Evolutionary conservation across 2,329 filamentous ascomycete species (phyloP).

Genomic region (Rachicladosporium sp.): DNA sequence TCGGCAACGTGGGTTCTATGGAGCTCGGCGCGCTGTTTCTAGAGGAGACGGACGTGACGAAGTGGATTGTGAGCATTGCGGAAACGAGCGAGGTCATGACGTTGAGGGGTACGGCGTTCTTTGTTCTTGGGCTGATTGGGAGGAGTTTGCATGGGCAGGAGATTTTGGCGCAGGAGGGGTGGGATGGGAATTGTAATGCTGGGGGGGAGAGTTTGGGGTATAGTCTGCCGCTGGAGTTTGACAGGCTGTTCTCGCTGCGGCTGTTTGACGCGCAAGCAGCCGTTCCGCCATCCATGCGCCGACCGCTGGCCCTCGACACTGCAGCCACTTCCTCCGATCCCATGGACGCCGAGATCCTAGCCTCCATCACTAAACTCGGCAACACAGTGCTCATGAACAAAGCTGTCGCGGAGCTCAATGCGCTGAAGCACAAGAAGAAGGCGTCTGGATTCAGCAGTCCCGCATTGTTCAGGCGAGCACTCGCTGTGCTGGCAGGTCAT

Average conservation of each 20-base stretch:
- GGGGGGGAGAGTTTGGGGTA: slow-evolving; percentile 76
- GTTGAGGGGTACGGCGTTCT: slow-evolving; percentile 88
- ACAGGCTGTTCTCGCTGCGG: slow-evolving; percentile 60
- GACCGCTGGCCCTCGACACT: slow-evolving; percentile 1
- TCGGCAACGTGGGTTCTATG: slow-evolving; percentile 97
- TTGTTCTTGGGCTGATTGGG: slow-evolving; percentile 85
- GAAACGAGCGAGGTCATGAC: slow-evolving; percentile 83
- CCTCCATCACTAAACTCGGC: slow-evolving; percentile 74
- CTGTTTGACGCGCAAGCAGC: slow-evolving; percentile 4
- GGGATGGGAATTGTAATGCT: slow-evolving; percentile 80
- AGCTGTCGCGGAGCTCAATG: slow-evolving; percentile 65
- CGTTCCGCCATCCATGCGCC: neutral
- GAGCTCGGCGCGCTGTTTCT: slow-evolving; percentile 90
- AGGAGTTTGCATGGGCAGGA: slow-evolving; percentile 84
- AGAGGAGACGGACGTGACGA: slow-evolving; percentile 78
- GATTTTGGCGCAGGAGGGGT: slow-evolving; percentile 77
- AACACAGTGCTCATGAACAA: slow-evolving; percentile 89
- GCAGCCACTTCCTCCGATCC: slow-evolving; percentile 35
- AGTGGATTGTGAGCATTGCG: slow-evolving; percentile 77
- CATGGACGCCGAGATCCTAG: slow-evolving; percentile 61
- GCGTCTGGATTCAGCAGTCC: slow-evolving; percentile 63
- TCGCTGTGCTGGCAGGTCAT: slow-evolving; percentile 75
- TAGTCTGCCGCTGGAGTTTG: slow-evolving; percentile 70
- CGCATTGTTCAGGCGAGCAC: slow-evolving; percentile 69
- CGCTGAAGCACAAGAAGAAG: slow-evolving; percentile 44